Evolutionary conservation across 768 basidiomycete species (phyloP).

Genomic region (Suillus luteus): DNA sequence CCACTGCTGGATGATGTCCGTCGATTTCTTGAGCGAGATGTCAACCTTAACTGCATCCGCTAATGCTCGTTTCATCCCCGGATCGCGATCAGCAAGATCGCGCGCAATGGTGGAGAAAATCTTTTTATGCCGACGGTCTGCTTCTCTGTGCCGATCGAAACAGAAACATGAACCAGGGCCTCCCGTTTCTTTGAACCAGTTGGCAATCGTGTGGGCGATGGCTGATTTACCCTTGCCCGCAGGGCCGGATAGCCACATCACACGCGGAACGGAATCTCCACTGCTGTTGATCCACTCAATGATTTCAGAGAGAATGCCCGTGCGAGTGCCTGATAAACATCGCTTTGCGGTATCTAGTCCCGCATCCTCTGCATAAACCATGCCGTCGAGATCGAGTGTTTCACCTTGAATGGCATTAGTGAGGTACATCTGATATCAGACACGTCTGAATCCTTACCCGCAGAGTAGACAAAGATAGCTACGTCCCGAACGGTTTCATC

Average conservation of each 20-base stretch:
- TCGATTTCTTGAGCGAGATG: no score
- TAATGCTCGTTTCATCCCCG: no score
- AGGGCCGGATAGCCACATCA: constrained; percentile 14
- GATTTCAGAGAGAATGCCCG: constrained; percentile 3
- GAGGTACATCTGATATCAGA: not conserved
- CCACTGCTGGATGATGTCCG: no score
- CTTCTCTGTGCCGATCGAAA: no score
- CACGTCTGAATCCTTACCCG: not conserved
- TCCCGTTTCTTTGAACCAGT: no score
- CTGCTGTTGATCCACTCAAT: not conserved
- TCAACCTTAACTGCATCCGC: no score
- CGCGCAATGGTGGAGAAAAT: no score
- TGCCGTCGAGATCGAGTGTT: not conserved
- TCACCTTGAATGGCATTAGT: no score
- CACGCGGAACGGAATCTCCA: not conserved
- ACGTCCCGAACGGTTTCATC: not conserved
- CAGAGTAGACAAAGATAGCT: not conserved
- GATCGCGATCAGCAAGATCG: no score
- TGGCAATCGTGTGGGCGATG: no score
- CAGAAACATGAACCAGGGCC: no score
- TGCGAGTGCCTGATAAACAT: constrained; percentile 3
- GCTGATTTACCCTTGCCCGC: not conserved
- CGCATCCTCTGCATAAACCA: not conserved
- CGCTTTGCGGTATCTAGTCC: constrained; percentile 3
- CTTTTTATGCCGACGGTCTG: no score